These are phyloP conservation scores for Olyra latifolia DNA, from an alignment of 176 grass and related monocot species.

Conservation along the genomic window DNA sequence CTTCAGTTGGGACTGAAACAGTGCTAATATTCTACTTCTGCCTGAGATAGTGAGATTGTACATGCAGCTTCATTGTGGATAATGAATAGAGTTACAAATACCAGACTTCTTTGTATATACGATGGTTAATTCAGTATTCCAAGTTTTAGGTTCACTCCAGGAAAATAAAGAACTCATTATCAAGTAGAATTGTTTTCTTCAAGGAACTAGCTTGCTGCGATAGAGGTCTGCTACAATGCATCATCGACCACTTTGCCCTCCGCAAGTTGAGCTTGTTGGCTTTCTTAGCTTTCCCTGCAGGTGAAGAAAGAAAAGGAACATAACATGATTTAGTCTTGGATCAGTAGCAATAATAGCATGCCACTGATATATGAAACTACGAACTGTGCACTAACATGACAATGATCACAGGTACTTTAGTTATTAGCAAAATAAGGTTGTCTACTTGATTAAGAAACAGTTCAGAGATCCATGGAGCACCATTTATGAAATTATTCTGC, in stretches of 20 bases:
- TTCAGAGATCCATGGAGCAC: background rate
- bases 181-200: no score
- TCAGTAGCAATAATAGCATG: background rate
- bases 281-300: constrained; percentile 28
- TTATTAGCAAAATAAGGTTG: background rate
- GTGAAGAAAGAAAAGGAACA: background rate
- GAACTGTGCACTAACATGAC: background rate
- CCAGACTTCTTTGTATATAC: background rate
- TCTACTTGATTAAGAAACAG: background rate
- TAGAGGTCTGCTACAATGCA: background rate
- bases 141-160: background rate
- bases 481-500: background rate
- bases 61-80: background rate
- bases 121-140: background rate
- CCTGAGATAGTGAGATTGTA: no score
- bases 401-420: background rate
- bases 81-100: background rate
- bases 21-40: background rate
- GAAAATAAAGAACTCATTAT: no score
- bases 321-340: background rate
- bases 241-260: background rate
- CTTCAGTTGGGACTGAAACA: background rate
- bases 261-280: background rate
- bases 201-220: background rate
- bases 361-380: background rate